Evolutionary conservation across 768 basidiomycete genomes (phyloP).

Genomic region (Tephrocybe sp.): DNA sequence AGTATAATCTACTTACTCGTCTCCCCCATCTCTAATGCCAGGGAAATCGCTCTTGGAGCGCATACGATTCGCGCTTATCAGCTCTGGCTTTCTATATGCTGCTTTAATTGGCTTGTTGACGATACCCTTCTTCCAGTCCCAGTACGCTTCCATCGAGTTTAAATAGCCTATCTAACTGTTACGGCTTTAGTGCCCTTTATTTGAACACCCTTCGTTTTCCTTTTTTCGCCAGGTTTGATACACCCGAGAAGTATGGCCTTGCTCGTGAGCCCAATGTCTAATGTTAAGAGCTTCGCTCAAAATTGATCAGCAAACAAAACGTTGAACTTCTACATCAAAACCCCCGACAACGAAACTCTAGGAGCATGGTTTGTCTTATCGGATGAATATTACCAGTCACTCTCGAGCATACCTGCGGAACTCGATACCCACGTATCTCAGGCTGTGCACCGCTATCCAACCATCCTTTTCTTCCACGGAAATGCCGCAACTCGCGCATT

Average conservation of each 20-base stretch:
- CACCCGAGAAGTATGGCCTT: constrained; percentile 77
- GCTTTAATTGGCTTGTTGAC: constrained; percentile 48
- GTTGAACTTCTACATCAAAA: constrained; percentile 63
- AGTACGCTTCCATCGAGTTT: constrained; percentile 41
- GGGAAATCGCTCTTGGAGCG: constrained; percentile 8
- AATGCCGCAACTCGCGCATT: constrained; percentile 82
- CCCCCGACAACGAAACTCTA: constrained; percentile 73
- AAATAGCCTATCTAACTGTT: neutral
- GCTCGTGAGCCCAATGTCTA: constrained; percentile 50
- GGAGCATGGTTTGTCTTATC: constrained; percentile 88
- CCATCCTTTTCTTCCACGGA: constrained; percentile 91
- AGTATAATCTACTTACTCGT: neutral
- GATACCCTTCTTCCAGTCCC: constrained; percentile 64
- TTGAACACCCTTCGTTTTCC: constrained; percentile 68
- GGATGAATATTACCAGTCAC: constrained; percentile 55
- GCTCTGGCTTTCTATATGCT: constrained; percentile 53
- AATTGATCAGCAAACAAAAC: constrained; percentile 70
- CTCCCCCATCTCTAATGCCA: constrained; percentile 4
- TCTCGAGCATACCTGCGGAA: constrained; percentile 35
- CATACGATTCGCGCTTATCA: constrained; percentile 31
- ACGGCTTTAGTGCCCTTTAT: constrained; percentile 39
- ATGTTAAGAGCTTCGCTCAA: neutral
- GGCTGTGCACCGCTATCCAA: constrained; percentile 61
- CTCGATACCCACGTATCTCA: constrained; percentile 42
- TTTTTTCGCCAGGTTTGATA: constrained; percentile 55